These are phyloP conservation scores for Jackrogersella minutella DNA, from an alignment of 495 filamentous ascomycete species.

Conservation along the genomic window DNA sequence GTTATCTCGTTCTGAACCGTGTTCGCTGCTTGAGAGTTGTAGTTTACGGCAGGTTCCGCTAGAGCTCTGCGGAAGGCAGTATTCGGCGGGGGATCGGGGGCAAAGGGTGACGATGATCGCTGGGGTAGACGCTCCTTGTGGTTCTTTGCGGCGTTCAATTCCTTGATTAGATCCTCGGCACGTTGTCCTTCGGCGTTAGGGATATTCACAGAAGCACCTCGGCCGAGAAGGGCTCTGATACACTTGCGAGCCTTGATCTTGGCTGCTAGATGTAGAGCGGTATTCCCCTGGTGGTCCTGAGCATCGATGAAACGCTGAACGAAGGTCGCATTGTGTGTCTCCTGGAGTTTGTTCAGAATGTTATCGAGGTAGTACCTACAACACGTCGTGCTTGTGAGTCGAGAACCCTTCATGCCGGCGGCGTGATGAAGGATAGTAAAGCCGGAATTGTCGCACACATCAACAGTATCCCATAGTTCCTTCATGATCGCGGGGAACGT, in stretches of 20 bases:
- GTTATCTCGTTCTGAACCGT: constrained; percentile 65
- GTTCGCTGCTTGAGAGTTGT: constrained; percentile 65
- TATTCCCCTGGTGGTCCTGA: constrained; percentile 86
- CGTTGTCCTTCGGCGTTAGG: constrained; percentile 80
- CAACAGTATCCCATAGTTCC: constrained; percentile 78
- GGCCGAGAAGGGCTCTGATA: constrained; percentile 72
- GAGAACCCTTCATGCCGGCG: constrained; percentile 78
- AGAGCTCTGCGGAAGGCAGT: constrained; percentile 52
- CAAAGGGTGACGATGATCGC: constrained; percentile 70
- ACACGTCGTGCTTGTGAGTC: constrained; percentile 76
- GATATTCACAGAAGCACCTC: constrained; percentile 78
- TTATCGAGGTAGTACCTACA: constrained; percentile 92
- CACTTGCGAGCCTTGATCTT: constrained; percentile 78
- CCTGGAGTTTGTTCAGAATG: constrained; percentile 82
- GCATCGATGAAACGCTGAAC: constrained; percentile 73
- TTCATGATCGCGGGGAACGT: constrained; percentile 84
- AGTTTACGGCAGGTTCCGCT: constrained; percentile 47
- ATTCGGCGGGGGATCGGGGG: constrained; percentile 59
- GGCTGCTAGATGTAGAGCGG: constrained; percentile 86
- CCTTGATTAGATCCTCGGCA: constrained; percentile 75
- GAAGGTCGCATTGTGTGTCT: constrained; percentile 69
- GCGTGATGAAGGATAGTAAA: constrained; percentile 94
- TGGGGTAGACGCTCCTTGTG: constrained; percentile 56
- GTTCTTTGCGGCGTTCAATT: constrained; percentile 61
- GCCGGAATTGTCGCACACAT: constrained; percentile 74